Conservation (phyloP, 2,329 filamentous ascomycete species). For the Annulohypoxylon truncatum region DNA sequence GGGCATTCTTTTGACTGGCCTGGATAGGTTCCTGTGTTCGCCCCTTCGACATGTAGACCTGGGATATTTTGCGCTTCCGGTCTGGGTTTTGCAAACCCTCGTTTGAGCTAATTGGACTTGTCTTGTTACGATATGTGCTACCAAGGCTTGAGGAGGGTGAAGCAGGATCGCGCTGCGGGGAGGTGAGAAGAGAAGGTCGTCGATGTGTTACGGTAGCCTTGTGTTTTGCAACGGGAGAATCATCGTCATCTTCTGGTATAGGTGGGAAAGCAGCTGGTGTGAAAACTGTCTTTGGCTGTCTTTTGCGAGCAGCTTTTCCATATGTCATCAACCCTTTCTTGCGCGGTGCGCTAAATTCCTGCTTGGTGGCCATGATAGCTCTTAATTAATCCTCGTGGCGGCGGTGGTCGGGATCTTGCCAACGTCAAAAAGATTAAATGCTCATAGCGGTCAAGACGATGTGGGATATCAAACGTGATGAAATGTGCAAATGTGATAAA, state of each 20-base stretch:
- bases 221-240: conserved; percentile 35
- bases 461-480: conserved; percentile 24
- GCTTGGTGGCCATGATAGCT: conserved; percentile 43
- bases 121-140: conserved; percentile 22
- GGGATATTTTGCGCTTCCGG: conserved; percentile 49
- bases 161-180: conserved; percentile 38
- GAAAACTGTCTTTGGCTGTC: conserved; percentile 44
- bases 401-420: conserved; percentile 9
- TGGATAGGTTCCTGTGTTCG: conserved; percentile 34
- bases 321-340: conserved; percentile 47
- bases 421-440: conserved; percentile 15
- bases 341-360: conserved; percentile 44
- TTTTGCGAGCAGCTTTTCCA: conserved; percentile 45
- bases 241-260: conserved; percentile 45
- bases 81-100: conserved; percentile 36
- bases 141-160: conserved; percentile 27
- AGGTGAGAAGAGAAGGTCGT: conserved; percentile 36
- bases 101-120: conserved; percentile 16
- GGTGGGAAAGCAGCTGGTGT: conserved; percentile 44
- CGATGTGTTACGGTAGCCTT: conserved; percentile 38
- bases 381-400: conserved; percentile 14
- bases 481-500: not conserved
- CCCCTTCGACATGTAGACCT: conserved; percentile 45
- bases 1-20: conserved; percentile 30
- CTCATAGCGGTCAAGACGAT: conserved; percentile 42